phyloP scores from a whole-genome alignment of 768 basidiomycete genomes.

The Leccinum ochraceum region DNA sequence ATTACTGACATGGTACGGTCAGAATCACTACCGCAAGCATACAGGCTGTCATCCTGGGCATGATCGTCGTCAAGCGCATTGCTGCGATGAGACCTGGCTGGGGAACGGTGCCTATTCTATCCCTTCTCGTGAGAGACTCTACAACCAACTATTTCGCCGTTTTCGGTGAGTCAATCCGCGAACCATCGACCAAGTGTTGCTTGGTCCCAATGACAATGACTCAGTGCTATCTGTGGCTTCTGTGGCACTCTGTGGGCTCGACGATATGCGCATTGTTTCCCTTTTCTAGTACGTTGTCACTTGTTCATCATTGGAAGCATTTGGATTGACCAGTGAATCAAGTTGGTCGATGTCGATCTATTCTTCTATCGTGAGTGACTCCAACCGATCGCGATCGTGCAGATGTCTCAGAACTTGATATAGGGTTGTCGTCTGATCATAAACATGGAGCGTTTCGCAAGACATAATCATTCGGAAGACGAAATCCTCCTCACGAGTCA shows the following conservation, averaged over 20 bases:
- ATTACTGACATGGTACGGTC: background rate
- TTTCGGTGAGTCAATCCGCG: constrained; percentile 33
- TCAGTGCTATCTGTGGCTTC: constrained; percentile 9
- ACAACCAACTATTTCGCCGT: constrained; percentile 44
- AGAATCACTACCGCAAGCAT: constrained; percentile 24
- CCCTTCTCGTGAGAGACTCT: constrained; percentile 46
- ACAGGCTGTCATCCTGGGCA: constrained; percentile 41
- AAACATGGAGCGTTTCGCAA: constrained; percentile 24
- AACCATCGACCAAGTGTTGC: background rate
- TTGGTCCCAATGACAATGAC: background rate
- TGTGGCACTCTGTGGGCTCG: constrained; percentile 2
- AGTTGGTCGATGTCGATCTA: constrained; percentile 20
- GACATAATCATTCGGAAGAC: constrained; percentile 1
- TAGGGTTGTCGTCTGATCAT: constrained; percentile 29
- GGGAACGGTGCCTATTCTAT: constrained; percentile 43
- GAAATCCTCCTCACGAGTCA: constrained; percentile 13
- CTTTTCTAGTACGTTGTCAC: constrained; percentile 6
- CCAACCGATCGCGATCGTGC: background rate
- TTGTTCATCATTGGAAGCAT: background rate
- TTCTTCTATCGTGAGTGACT: constrained; percentile 20
- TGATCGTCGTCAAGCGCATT: constrained; percentile 41
- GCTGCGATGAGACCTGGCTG: constrained; percentile 37
- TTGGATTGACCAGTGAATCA: constrained; percentile 7
- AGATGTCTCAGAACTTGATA: background rate
- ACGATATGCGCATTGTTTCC: constrained; percentile 1